Base-by-base conservation (phyloP, 2,329 filamentous ascomycete genomes). In the Penicillium thymicola region DNA sequence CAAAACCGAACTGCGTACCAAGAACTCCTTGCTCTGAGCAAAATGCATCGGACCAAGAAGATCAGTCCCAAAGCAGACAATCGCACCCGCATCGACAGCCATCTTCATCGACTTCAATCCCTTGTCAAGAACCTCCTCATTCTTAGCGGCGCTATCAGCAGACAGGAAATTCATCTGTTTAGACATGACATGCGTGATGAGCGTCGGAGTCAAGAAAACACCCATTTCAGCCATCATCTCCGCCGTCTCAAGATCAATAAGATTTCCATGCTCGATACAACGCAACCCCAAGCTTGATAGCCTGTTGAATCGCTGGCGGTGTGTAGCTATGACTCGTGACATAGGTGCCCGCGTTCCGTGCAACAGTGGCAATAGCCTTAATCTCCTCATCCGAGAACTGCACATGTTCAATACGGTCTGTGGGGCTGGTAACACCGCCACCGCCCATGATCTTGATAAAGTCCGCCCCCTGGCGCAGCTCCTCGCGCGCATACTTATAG, bases 361-460 rank as follows among this genome's bases (percentile, higher is more conserved):
- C 82, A 2, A 80, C 78, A 25, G 77, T 77, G 5, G 74, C 72
- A 45, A 86, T 82, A 5, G 83, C 82, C 38, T 70, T 70, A 52
- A 86, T 80, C 71, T 86, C 84, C 36, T 78, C 79, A 0, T 76
- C 71, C 0, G 82, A 82, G 68, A 85, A 86, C 65, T 86, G 84
- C 14, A 81, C 69, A 62, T 80, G 76, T 8, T 79, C 76, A 11
- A 86, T 71, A 38, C 71, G 72, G 63, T 86, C 84, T 0, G 81
- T 84, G 0, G 82, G 81, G 11, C 77, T 81, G 0, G 80, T 77
- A 1, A 86, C 82, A 9, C 84, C 84, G 1, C 84, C 83, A 5
- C 78, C 78, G 0, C 75, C 75, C 82, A 85, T 85, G 59, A 87
- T 82, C 68, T 86, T 86, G 68, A 87, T 78, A 61, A 86, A 85